Evolutionary conservation across 805 yeast species (phyloP), one percentile per base, ranked within the genome.

Genomic region (Spathaspora girioi): DNA sequence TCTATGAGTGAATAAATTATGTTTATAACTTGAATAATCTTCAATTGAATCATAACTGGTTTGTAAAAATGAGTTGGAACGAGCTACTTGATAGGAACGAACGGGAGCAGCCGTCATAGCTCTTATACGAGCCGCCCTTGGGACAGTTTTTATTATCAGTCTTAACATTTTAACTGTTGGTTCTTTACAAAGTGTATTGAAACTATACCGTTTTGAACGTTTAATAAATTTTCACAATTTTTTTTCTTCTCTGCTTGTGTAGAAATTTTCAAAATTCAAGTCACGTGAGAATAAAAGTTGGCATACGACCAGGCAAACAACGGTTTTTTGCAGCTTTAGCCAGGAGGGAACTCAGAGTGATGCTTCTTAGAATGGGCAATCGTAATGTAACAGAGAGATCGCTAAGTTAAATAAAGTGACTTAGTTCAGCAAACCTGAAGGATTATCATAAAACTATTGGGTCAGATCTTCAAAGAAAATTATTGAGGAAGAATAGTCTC

Each of bases 1-100:
- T 62, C 78, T 64, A 55, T 75, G 78, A 35, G 78, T 73, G 64
- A 69, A 72, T 40, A 70, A 64, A 46, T 66, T 71, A 59, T 70
- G 65, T 56, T 65, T 72, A 63, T 73, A 73, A 42, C 71, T 65
- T 35, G 73, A 74, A 58, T 70, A 74, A 60, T 73, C 72, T 50
- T 65, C 35, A 31, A 31, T 10, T 31, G 35, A 31, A 31, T 31
- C 35, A 31, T 5, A 31, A 31, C 35, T 31, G 35, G 35, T 31
- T 14, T 31, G 12, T 31, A 31, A 31, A 14, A 31, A 4, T 4
- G 9, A 4, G n/a, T 31, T 31, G 35, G 35, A 10, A 38, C 17
- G 62, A 20, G 71, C 27, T 19, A 41, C 27, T 10, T 19, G 14
- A n/a, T n/a, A 17, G 17, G 7, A 12, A 38, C 19, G 19, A 12